These are phyloP conservation scores for Magnolia kwangsiensis DNA, from an alignment of 164 flowering plant genomes.

Conservation along the genomic window DNA sequence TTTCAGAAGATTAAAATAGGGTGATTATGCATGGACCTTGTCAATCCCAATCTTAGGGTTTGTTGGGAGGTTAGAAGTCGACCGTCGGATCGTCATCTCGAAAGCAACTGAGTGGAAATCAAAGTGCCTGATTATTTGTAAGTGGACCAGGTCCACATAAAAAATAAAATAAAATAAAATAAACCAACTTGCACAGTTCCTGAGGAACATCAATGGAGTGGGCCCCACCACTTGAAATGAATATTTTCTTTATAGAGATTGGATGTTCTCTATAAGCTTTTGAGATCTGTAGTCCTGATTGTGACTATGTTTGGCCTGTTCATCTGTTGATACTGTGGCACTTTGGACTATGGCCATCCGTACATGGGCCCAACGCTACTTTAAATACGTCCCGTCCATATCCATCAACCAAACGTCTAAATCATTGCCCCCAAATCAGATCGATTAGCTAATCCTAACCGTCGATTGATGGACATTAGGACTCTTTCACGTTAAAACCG, in stretches of 20 bases:
- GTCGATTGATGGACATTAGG: neutral
- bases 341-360: neutral
- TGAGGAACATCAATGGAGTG: neutral
- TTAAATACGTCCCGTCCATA: neutral
- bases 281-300: neutral
- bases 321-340: neutral
- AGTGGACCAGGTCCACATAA: neutral
- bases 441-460: neutral
- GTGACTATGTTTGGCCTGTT: neutral
- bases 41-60: neutral
- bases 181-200: neutral
- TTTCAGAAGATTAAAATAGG: neutral
- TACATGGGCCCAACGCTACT: neutral
- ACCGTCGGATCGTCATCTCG: neutral
- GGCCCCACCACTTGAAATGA: neutral
- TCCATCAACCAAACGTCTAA: neutral
- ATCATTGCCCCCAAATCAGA: neutral
- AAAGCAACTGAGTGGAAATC: neutral
- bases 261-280: neutral
- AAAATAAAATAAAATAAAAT: neutral
- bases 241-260: neutral
- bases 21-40: neutral
- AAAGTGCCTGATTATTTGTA: neutral
- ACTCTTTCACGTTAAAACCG: neutral
- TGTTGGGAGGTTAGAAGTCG: neutral